Conservation (phyloP, 2,329 filamentous ascomycete genomes). For the Penicillium olsonii region DNA sequence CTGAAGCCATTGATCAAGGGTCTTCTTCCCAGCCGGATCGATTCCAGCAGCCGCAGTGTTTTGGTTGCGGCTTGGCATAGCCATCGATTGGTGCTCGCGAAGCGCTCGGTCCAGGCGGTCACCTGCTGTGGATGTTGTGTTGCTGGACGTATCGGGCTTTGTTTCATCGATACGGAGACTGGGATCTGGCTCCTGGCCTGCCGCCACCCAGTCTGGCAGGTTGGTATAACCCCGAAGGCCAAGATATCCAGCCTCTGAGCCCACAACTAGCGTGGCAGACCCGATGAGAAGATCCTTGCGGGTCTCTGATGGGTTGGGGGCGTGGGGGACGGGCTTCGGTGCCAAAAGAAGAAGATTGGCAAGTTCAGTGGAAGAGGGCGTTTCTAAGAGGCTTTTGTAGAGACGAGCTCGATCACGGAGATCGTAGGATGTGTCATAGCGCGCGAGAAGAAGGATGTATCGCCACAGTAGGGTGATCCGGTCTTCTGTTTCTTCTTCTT, state of each 20-base stretch:
- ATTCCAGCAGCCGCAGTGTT: constrained; percentile 22
- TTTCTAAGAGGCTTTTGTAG: constrained; percentile 79
- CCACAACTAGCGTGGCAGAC: constrained; percentile 81
- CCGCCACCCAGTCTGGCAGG: constrained; percentile 81
- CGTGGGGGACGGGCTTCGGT: constrained; percentile 89
- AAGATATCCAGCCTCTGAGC: constrained; percentile 70
- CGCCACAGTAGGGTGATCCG: constrained; percentile 77
- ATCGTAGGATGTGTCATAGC: constrained; percentile 94
- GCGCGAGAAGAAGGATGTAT: constrained; percentile 78
- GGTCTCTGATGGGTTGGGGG: constrained; percentile 83
- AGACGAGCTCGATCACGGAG: constrained; percentile 87
- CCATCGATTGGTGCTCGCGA: constrained; percentile 40
- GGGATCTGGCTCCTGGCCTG: constrained; percentile 77
- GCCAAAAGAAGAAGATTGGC: constrained; percentile 88
- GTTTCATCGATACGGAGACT: constrained; percentile 65
- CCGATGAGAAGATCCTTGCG: constrained; percentile 78
- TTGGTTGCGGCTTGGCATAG: constrained; percentile 6
- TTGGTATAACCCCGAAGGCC: constrained; percentile 76
- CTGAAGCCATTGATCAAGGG: constrained; percentile 88
- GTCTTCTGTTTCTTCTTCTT: constrained; percentile 48
- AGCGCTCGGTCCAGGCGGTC: constrained; percentile 46
- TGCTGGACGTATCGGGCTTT: constrained; percentile 34
- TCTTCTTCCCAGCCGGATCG: constrained; percentile 64
- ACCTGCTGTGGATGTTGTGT: constrained; percentile 39
- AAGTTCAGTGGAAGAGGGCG: constrained; percentile 74